These are phyloP conservation scores for Skeletonema tropicum DNA, from an alignment of 108 stramenopile species.

Conservation along the genomic window DNA sequence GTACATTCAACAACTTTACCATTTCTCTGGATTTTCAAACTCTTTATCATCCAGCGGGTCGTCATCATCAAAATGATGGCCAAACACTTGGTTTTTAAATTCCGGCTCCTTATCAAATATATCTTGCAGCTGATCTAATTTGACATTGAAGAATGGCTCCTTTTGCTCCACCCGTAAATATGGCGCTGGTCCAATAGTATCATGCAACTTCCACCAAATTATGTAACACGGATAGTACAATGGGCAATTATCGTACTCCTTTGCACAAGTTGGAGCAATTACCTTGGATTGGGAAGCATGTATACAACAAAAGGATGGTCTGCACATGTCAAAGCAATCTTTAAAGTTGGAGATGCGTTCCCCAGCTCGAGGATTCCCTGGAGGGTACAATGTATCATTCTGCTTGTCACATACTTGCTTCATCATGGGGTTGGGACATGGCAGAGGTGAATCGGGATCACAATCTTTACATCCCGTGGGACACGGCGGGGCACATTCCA, in stretches of 20 bases:
- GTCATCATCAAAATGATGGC: slow-evolving; percentile 58
- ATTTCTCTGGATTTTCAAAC: slow-evolving; percentile 53
- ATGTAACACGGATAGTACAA: slow-evolving; percentile 63
- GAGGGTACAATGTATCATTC: slow-evolving; percentile 30
- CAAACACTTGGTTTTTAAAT: slow-evolving; percentile 55
- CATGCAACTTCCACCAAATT: slow-evolving; percentile 63
- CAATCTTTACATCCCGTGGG: slow-evolving; percentile 49
- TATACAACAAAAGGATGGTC: slow-evolving; percentile 64
- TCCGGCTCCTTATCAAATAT: slow-evolving; percentile 30
- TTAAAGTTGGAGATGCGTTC: slow-evolving; percentile 41
- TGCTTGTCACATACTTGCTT: slow-evolving; percentile 51
- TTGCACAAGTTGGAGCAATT: slow-evolving; percentile 37
- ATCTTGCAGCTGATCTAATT: slow-evolving; percentile 18
- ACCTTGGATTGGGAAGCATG: slow-evolving; percentile 43
- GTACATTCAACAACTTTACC: slow-evolving; percentile 21
- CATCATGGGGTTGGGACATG: slow-evolving; percentile 39
- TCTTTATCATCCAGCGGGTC: slow-evolving; percentile 44
- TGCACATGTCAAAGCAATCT: slow-evolving; percentile 62
- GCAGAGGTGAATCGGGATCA: slow-evolving; percentile 43
- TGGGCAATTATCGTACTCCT: slow-evolving; percentile 53
- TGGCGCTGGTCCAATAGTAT: slow-evolving; percentile 63
- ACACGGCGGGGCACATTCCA: slow-evolving; percentile 3
- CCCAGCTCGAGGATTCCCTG: slow-evolving; percentile 12
- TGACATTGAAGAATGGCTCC: slow-evolving; percentile 51
- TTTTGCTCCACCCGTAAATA: slow-evolving; percentile 52